A percentile compares a stretch with the other conserved stretches of the same genome.
Conservation (phyloP, 805 yeast genomes). For the Ogataea ganodermae region DNA sequence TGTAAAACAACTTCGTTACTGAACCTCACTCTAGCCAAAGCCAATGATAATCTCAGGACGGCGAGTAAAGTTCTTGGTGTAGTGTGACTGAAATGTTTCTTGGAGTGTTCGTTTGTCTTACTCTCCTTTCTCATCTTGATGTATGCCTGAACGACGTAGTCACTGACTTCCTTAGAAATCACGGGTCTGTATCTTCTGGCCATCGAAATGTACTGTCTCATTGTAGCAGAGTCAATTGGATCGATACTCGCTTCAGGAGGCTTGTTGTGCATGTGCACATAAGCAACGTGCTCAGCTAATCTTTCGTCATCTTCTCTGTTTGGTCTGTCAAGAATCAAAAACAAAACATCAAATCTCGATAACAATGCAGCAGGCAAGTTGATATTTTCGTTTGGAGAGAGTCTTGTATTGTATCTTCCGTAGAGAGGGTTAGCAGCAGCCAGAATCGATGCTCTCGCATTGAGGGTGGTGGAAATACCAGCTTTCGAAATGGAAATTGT, state of each 20-base stretch:
- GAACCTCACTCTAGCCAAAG: slow-evolving; percentile 87
- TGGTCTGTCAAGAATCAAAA: slow-evolving; percentile 84
- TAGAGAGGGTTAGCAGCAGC: slow-evolving; percentile 99
- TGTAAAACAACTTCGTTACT: slow-evolving; percentile 65
- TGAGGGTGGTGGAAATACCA: slow-evolving; percentile 92
- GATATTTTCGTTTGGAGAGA: slow-evolving; percentile 93
- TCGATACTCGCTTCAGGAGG: slow-evolving; percentile 79
- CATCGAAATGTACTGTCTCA: slow-evolving; percentile 83
- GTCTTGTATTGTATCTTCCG: slow-evolving; percentile 87
- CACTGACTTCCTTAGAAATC: slow-evolving; percentile 80
- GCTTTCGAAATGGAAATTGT: slow-evolving; percentile 97
- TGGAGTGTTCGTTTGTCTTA: slow-evolving; percentile 72
- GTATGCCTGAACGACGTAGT: slow-evolving; percentile 81
- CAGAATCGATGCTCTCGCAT: slow-evolving; percentile 91
- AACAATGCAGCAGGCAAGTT: slow-evolving; percentile 94
- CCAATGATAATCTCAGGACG: slow-evolving; percentile 90
- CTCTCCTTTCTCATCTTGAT: slow-evolving; percentile 93
- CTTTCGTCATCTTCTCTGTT: slow-evolving; percentile 75
- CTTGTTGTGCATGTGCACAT: slow-evolving; percentile 88
- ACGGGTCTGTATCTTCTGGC: slow-evolving; percentile 87
- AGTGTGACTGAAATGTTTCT: slow-evolving; percentile 81
- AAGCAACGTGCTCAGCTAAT: slow-evolving; percentile 91
- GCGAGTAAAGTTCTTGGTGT: slow-evolving; percentile 95
- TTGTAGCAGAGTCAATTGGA: slow-evolving; percentile 75
- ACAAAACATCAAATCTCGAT: slow-evolving; percentile 91